A percentile compares a stretch with the other conserved stretches of the same genome.
These are phyloP conservation scores for Anisogramma anomala DNA, from an alignment of 2,329 filamentous ascomycete species.

Conservation along the genomic window DNA sequence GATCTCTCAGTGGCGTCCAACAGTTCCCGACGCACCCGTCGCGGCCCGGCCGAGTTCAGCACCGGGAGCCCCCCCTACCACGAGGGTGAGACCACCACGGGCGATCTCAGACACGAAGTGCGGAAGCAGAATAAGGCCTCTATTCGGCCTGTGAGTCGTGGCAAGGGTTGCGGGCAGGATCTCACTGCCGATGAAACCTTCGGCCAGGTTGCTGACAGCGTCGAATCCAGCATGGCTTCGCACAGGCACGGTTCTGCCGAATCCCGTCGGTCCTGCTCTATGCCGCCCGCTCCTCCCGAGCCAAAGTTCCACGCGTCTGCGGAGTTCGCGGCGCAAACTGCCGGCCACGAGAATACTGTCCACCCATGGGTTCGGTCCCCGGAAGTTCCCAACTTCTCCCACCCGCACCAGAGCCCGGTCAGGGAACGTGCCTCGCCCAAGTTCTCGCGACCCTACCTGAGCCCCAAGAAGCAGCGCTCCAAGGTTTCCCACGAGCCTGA, in stretches of 20 bases:
- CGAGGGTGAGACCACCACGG: neutral
- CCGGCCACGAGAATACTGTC: neutral
- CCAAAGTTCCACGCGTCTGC: neutral
- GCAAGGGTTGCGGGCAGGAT: too few relatives aligned
- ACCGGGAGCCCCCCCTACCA: conserved; percentile 11
- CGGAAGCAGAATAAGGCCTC: neutral
- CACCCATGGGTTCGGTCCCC: neutral
- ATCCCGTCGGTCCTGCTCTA: neutral
- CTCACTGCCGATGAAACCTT: too few relatives aligned
- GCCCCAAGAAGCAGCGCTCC: neutral
- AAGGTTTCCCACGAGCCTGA: neutral
- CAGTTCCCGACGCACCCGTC: conserved; percentile 4
- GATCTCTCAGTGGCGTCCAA: conserved; percentile 1
- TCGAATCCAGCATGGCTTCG: neutral
- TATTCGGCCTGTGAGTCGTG: neutral
- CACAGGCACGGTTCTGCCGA: neutral
- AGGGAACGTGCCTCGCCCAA: neutral
- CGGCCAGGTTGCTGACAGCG: neutral
- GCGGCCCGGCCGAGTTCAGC: conserved; percentile 10
- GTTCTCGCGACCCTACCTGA: neutral
- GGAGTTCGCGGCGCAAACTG: neutral
- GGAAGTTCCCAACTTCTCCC: neutral
- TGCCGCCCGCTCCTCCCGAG: conserved; percentile 3
- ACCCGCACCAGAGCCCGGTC: neutral
- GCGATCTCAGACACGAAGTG: neutral